Base-by-base conservation (phyloP, 2,329 filamentous ascomycete genomes). In the Exophiala aquamarina region DNA sequence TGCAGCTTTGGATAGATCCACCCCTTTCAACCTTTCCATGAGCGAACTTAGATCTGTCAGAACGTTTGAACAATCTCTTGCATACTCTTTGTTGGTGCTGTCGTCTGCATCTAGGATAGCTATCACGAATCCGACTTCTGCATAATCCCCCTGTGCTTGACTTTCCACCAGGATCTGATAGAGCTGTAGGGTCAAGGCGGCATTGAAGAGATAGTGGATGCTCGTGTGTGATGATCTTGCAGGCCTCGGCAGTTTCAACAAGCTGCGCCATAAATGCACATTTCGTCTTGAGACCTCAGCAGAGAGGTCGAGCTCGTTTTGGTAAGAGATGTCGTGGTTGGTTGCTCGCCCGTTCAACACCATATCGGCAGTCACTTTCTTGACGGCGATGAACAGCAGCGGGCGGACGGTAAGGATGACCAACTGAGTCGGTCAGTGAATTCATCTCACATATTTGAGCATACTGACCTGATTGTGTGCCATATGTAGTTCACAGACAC, bases 161-260 rank as follows among this genome's bases (percentile, higher is more conserved):
- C 26, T 32, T 10, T 45, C 19, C 10, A 21, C 41, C 14, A 50
- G 37, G 21, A 50, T 37, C 23, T 45, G 47, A 34, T 50, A 50
- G 18, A 78, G 64, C 44, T 75, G 67, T 23, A 78, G 64, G 14
- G 76, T 66, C 29, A 76, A 65, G 45, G 73, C 71, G 2, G 75
- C 73, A 57, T 75, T 76, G 63, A 78, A 77, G 31, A 77, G 66
- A 54, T 71, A 69, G 60, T 77, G 74, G 40, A 77, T 50, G 37
- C 41, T 45, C 9, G 41, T 44, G 23, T 34, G 34, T 11, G 47
- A 50, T 26, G 52, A 43, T 26, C 42, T 63, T 8, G 70, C 70
- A 0, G 69, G 65, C 32, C 75, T 68, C 7, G 74, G 64, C 2
- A 75, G 65, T 52, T 70, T 73, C 11, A 74, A 59, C 45, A 71